Evolutionary conservation across 164 flowering plant genomes (phyloP), one percentile per base, ranked within the genome.

Genomic region (Liriodendron chinense): DNA sequence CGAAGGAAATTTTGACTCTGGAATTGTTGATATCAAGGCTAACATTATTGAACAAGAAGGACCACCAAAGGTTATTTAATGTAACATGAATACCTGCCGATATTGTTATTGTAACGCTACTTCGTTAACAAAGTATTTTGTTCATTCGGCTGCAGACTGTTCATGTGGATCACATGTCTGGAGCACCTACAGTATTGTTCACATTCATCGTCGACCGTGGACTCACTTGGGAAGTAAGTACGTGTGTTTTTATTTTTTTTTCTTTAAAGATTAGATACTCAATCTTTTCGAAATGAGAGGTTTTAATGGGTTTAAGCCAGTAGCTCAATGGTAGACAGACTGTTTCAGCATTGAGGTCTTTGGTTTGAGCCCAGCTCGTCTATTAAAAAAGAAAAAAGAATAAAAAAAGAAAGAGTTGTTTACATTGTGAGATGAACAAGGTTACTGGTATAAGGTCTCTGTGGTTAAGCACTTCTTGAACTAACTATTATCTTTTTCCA

Each of bases 201-300:
- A 89, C 97, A 48, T 94, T 94, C 75, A 92, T 86, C 12, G 63
- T 96, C 83, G 99, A 96, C 79, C 96, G 99, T 71, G 99, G 99
- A 68, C 81, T 90, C 77, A 87, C 89, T 43, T 96, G 95, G 96
- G 95, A 94, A 96, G 99, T 96, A 86, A 23, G 65, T 7, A 26
- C 61, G 7, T 63, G 43, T 67, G 28, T 26, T 18, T 67, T 20
- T 10, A 64, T 64, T 64, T 9, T 16, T 9, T 14, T 1, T 23
- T 53, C 9, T 16, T 53, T 16, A 53, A 53, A 53, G 59, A 53
- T 53, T 16, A 53, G 13, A 13, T 53, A 13, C 59, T 8, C 18
- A 13, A 53, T 53, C 18, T 53, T 53, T 12, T 53, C 59, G 13
- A 12, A 16, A 16, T 53, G 16, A 10, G 59, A 53, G 59, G 59